Base-by-base conservation (phyloP, 257 asterid species). In the Coffea eugenioides region DNA sequence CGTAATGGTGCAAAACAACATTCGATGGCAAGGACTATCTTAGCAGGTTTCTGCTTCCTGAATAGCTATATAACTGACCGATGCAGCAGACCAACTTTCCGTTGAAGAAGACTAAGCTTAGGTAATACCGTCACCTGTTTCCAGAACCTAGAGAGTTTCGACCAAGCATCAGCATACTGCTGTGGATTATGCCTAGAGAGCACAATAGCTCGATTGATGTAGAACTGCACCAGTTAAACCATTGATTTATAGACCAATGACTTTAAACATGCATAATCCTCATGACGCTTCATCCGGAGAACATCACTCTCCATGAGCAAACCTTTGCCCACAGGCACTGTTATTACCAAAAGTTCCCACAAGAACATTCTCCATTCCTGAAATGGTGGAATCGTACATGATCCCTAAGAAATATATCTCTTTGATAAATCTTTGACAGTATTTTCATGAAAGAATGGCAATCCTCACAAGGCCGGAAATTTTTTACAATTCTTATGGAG, bases 381-480 rank as follows among this genome's bases (percentile, higher is more conserved):
- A 85, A 85, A 73, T 79, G 82, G 76, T 82, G 85, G 72, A 79
- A 69, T n/a, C 85, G 81, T 9, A 79, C 68, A 56, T 83, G 68
- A 18, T 85, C 88, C 74, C 85, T 79, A 7, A 79, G 46, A 45
- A 85, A 66, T 49, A 85, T 79, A 52, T 75, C 81, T 59, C 88
- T 82, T 31, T 79, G 77, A 73, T 85, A 79, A 25, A 79, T 70
- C 79, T 70, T 75, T 1, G 88, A 85, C 34, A 79, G n/a, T 6
- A 85, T 59, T 56, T 76, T 82, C 77, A 82, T 82, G 74, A 82
- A 82, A 43, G 79, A 79, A 79, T 85, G 88, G 71, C 85, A 82
- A 59, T 85, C 83, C 71, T 82, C 85, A 52, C 88, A 85, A 46
- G 81, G 80, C 18, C 83, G 72, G 46, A 79, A 54, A 79, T 82